These are phyloP conservation scores for Trichocladium antarcticum DNA, from an alignment of 495 filamentous ascomycete species.

Conservation along the genomic window DNA sequence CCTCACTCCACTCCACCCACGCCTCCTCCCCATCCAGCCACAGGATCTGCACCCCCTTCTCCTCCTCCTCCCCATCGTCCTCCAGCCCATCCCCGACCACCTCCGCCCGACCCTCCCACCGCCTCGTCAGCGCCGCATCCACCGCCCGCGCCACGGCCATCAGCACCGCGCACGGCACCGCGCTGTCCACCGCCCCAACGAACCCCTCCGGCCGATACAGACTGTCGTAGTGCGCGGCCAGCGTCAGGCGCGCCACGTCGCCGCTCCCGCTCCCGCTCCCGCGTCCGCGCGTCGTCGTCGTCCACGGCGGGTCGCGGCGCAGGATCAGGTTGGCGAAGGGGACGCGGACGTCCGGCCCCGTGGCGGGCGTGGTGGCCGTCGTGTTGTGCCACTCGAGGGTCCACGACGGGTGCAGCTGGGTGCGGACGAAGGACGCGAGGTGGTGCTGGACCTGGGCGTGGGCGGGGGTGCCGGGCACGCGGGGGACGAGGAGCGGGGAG, in stretches of 20 bases:
- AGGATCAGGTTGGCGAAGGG: slow-evolving; percentile 83
- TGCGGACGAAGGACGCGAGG: slow-evolving; percentile 68
- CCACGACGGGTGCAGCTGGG: slow-evolving; percentile 61
- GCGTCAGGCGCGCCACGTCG: slow-evolving; percentile 66
- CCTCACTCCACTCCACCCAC: slow-evolving; percentile 63
- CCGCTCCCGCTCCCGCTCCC: slow-evolving; percentile 30
- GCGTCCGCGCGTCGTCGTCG: slow-evolving; percentile 22
- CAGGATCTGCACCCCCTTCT: slow-evolving; percentile 78
- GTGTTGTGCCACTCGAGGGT: slow-evolving; percentile 74
- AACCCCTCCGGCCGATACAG: slow-evolving; percentile 75
- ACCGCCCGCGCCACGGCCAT: slow-evolving; percentile 74
- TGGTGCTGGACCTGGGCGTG: slow-evolving; percentile 52
- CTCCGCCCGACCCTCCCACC: slow-evolving; percentile 53
- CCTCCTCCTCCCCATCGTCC: slow-evolving; percentile 25
- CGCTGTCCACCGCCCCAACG: slow-evolving; percentile 88
- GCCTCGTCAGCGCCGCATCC: slow-evolving; percentile 64
- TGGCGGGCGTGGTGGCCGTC: slow-evolving; percentile 64
- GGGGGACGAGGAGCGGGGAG: slow-evolving; percentile 80
- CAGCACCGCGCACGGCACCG: slow-evolving; percentile 84
- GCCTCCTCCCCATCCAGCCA: slow-evolving; percentile 94
- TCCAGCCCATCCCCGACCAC: slow-evolving; percentile 51
- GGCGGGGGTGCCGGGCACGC: slow-evolving; percentile 76
- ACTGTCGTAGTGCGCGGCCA: slow-evolving; percentile 92
- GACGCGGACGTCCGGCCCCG: slow-evolving; percentile 48
- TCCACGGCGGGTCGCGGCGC: slow-evolving; percentile 82